A percentile compares a stretch with the other conserved stretches of the same genome.
Evolutionary conservation across 768 basidiomycete species (phyloP).

Genomic region (Cystofilobasidium bisporidii): DNA sequence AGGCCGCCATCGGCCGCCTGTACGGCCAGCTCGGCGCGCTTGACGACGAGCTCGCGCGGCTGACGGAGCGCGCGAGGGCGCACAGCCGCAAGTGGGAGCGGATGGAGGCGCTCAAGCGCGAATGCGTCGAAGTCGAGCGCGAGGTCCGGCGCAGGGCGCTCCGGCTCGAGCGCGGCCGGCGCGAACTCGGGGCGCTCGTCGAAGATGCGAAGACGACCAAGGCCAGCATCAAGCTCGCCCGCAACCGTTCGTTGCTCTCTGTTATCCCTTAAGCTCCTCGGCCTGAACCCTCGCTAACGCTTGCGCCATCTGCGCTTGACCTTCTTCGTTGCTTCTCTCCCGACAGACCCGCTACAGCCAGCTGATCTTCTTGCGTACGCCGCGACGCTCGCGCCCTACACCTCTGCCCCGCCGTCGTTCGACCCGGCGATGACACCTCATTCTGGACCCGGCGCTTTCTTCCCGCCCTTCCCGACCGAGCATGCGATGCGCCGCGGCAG

Average conservation of each 20-base stretch:
- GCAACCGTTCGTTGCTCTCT: background rate
- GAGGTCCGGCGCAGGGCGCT: background rate
- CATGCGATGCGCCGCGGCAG: constrained; percentile 19
- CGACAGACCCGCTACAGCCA: constrained; percentile 4
- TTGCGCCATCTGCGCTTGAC: too few species aligned
- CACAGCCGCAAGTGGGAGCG: constrained; percentile 18
- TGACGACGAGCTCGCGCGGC: constrained; percentile 9
- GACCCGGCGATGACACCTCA: constrained; percentile 7
- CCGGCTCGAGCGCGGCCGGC: constrained; percentile 9
- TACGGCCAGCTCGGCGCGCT: constrained; percentile 11
- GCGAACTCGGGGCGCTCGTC: constrained; percentile 12
- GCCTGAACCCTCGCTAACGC: too few species aligned
- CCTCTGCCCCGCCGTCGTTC: constrained; percentile 25
- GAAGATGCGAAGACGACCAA: background rate
- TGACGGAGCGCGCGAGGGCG: constrained; percentile 15
- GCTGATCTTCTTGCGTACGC: constrained; percentile 20
- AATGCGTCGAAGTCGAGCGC: constrained; percentile 13
- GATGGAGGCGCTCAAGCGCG: constrained; percentile 17
- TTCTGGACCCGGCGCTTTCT: background rate
- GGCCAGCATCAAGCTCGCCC: background rate
- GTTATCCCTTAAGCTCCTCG: background rate
- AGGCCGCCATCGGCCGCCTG: background rate
- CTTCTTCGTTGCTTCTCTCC: too few species aligned
- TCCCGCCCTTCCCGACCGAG: constrained; percentile 28
- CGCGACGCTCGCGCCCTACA: constrained; percentile 19